Evolutionary conservation across 805 yeast species (phyloP), one percentile per base, ranked within the genome.

Genomic region (Metschnikowia rubicola): DNA sequence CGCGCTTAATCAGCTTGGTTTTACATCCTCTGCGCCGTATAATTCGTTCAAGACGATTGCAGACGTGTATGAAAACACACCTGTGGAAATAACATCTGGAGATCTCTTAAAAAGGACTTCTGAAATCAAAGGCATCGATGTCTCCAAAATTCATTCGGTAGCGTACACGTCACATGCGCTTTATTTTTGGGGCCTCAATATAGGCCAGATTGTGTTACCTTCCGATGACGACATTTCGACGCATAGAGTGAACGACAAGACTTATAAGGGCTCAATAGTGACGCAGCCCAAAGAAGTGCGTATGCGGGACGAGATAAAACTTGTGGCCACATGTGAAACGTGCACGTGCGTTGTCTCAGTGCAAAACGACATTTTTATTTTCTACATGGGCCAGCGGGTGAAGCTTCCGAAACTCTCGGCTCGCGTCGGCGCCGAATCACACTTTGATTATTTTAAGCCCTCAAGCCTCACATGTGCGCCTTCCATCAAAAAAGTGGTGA

Each of bases 181-280:
- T 1, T 78, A 67, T 50, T 63, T 80, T 34, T 88, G 96, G 96
- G 96, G 96, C 2, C 65, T 84, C 33, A 86, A 88, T 59, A 67
- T 80, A 32, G 96, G 96, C 0, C 96, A 88, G 62, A 80, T 88
- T 83, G 46, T 58, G 2, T n/a, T 30, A 17, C 33, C 44, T 7
- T 32, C 37, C 15, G 15, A 30, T 8, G 50, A 37, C 13, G 33
- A 29, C 7, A n/a, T 35, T 7, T 36, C 45, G 2, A 74, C 68
- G n/a, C 51, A 61, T 54, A 32, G 54, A n/a, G 52, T 59, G 3
- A 55, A 57, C 29, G 67, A 64, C 52, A 60, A 70, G 8, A 53
- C 53, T 1, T 59, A 56, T 37, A 61, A 69, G 53, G 80, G 81
- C 1, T 54, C 63, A 1, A 54, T 71, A 15, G 75, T 73, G 52